Evolutionary conservation across 192 early-diverging fungal species (phyloP).

Genomic region (Entomortierella parvispora): DNA sequence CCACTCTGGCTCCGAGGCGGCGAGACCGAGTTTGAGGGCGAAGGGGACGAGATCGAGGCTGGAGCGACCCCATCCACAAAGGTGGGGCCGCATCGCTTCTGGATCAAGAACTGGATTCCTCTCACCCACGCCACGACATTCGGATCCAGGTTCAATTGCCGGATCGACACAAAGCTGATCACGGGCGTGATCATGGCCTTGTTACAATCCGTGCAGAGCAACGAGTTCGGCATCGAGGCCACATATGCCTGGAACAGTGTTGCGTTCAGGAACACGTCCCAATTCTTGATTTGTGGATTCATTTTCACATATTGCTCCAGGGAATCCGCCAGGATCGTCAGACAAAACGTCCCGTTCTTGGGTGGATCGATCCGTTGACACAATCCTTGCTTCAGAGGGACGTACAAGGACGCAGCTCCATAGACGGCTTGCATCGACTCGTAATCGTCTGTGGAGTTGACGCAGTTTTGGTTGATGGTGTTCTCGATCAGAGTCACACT

Average conservation of each 20-base stretch:
- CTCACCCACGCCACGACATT: constrained; percentile 10
- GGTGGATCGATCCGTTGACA: constrained; percentile 30
- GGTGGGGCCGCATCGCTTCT: constrained; percentile 12
- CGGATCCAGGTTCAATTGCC: constrained; percentile 7
- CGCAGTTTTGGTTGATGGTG: constrained; percentile 39
- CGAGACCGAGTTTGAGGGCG: too few relatives aligned
- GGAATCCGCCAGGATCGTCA: constrained; percentile 15
- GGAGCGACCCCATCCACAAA: constrained; percentile 14
- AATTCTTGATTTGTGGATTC: constrained; percentile 4
- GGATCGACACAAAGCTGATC: constrained; percentile 7
- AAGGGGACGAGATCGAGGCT: neutral
- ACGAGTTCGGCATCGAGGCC: neutral
- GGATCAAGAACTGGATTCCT: neutral
- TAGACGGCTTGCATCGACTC: constrained; percentile 4
- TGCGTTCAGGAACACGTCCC: constrained; percentile 6
- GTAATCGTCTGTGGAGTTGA: constrained; percentile 2
- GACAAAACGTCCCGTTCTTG: constrained; percentile 35
- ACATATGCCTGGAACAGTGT: constrained; percentile 16
- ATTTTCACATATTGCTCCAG: constrained; percentile 9
- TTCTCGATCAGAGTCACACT: constrained; percentile 35
- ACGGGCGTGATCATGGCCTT: constrained; percentile 37
- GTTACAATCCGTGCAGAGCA: constrained; percentile 31
- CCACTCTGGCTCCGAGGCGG: too few relatives aligned
- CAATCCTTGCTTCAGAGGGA: constrained; percentile 39
- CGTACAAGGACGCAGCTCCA: constrained; percentile 18